Conservation (phyloP, 78 protist species). For the Planoprotostelium fungivorum region DNA sequence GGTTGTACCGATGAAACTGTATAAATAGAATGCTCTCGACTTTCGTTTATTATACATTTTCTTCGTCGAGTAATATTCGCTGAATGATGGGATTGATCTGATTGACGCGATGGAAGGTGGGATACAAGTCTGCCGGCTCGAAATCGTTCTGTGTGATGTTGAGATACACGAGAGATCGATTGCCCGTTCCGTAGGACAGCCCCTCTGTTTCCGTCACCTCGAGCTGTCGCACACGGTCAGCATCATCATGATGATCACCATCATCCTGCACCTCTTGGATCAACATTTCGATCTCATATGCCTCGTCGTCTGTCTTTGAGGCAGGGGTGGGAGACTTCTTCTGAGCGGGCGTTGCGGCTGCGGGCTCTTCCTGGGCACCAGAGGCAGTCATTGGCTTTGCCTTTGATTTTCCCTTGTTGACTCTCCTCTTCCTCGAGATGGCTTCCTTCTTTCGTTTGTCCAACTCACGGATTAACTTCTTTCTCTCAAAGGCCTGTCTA, state of each 20-base stretch:
- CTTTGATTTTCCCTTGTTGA: background rate
- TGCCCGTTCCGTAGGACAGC: background rate
- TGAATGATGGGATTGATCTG: background rate
- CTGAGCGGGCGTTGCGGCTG: no score
- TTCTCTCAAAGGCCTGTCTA: background rate
- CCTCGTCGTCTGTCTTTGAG: background rate
- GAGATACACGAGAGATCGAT: background rate
- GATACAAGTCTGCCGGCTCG: background rate
- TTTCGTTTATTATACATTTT: no score
- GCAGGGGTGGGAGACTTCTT: background rate
- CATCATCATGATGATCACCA: background rate
- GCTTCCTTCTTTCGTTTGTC: background rate
- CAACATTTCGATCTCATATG: background rate
- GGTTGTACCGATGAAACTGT: no score
- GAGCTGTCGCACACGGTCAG: background rate
- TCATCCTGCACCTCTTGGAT: background rate
- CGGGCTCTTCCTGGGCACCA: background rate
- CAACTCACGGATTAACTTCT: background rate
- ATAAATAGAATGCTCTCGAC: no score
- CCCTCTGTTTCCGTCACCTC: background rate
- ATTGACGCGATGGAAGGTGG: background rate
- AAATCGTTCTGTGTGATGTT: background rate
- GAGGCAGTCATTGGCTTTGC: background rate
- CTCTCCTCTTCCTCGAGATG: background rate
- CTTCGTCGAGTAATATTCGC: background rate